A percentile compares a stretch with the other conserved stretches of the same genome.
Evolutionary conservation across 2,329 filamentous ascomycete species (phyloP).

Genomic region (Botrytis squamosa): DNA sequence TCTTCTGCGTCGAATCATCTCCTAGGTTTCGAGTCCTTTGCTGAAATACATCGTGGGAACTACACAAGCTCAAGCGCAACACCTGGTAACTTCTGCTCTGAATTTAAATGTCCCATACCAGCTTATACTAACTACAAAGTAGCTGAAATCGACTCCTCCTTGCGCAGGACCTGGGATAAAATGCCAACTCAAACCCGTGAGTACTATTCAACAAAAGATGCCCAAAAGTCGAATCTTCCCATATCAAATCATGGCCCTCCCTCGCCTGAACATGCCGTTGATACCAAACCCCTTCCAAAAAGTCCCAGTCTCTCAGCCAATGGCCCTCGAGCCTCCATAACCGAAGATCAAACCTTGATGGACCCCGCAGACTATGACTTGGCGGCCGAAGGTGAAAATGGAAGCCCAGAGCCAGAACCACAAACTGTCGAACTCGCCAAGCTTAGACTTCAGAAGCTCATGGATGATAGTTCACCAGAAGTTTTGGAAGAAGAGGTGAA

Average conservation of each 20-base stretch:
- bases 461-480: conserved; percentile 26
- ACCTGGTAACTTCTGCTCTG: neutral
- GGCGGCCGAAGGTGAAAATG: neutral
- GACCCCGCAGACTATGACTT: neutral
- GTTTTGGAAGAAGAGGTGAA: conserved; percentile 34
- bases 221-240: neutral
- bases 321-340: neutral
- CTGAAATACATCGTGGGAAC: neutral
- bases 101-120: neutral
- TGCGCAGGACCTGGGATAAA: neutral
- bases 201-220: neutral
- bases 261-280: neutral
- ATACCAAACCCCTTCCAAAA: neutral
- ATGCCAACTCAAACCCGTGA: neutral
- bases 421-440: neutral
- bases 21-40: neutral
- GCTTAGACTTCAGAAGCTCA: conserved; percentile 30
- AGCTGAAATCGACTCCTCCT: conserved; percentile 9
- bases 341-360: neutral
- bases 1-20: neutral
- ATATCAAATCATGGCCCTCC: neutral
- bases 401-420: neutral
- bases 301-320: neutral
- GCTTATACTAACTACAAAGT: conserved; percentile 3
- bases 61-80: neutral